Evolutionary conservation across 2,329 filamentous ascomycete genomes (phyloP).

Genomic region (Colletotrichum lentis): DNA sequence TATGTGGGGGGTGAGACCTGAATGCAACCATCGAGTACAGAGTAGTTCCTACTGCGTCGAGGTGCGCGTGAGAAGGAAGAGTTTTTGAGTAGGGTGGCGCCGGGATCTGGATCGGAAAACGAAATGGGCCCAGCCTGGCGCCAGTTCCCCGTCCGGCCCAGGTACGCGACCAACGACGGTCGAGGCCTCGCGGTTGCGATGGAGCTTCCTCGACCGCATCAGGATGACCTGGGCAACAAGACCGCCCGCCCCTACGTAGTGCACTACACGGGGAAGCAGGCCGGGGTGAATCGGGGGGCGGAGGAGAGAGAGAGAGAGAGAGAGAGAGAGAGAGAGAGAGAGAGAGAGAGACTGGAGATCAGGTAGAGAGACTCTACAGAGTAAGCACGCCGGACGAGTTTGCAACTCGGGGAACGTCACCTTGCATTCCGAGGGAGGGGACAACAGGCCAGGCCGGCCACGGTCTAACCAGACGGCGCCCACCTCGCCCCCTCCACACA

Average conservation of each 20-base stretch:
- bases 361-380: no score
- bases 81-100: slow-evolving; percentile 1
- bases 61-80: slow-evolving; percentile 21
- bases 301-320: background rate
- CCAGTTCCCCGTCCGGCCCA: slow-evolving; percentile 4
- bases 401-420: slow-evolving; percentile 33
- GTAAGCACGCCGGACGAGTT: background rate
- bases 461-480: background rate
- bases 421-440: slow-evolving; percentile 24
- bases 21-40: slow-evolving; percentile 11
- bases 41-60: background rate
- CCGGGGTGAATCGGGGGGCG: slow-evolving; percentile 3
- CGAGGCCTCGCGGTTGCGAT: slow-evolving; percentile 9
- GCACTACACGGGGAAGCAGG: slow-evolving; percentile 15
- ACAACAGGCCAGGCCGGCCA: no score
- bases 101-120: slow-evolving; percentile 7
- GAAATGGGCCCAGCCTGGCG: background rate
- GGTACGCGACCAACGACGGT: background rate
- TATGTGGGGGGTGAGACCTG: slow-evolving; percentile 31
- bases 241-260: background rate
- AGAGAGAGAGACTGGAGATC: background rate
- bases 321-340: background rate
- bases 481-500: slow-evolving; percentile 4
- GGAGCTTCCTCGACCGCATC: slow-evolving; percentile 34
- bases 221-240: slow-evolving; percentile 31